Evolutionary conservation across 2,329 filamentous ascomycete species (phyloP), one percentile per base, ranked within the genome.

Genomic region (Colletotrichum plurivorum): DNA sequence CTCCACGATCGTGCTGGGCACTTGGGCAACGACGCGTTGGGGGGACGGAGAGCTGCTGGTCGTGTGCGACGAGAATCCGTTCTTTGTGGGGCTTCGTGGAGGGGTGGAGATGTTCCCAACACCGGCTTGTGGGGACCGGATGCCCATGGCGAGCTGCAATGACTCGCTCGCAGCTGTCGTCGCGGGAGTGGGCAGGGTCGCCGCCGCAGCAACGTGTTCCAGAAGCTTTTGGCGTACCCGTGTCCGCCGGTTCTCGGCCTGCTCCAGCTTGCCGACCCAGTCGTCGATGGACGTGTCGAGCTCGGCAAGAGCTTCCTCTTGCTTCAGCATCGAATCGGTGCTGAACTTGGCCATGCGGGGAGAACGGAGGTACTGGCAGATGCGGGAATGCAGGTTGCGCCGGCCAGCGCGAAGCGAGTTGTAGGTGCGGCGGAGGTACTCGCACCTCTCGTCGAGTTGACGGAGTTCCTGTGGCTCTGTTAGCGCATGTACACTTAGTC

Each of bases 281-380:
- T 94, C 92, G 74, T 95, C 93, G 71, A 95, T 95, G 3, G 91
- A 93, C 16, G 86, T 83, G 76, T 95, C 93, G 7, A 95, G 87
- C 77, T 94, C 93, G 1, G 90, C 89, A 12, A 95, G 84, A 1
- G 92, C 92, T 79, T 95, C 93, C 78, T 95, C 93, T 77, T 95
- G 93, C 81, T 92, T 93, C 49, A 95, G 84, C 78, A 95, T 89
- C 20, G 90, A 90, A 70, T 94, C 92, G 71, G 90, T 87, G 72
- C 90, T 93, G 77, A 94, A 94, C 72, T 89, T 91, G 64, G 91
- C 89, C 5, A 89, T 87, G 39, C 92, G 88, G 9, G 92, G 90
- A 18, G 90, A 92, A 58, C 92, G 90, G 10, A 95, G 86, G 75
- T 94, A 94, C 62, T 91, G 89, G 79, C 93, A 93, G 80, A 95